Evolutionary conservation across 2,329 filamentous ascomycete species (phyloP).

Genomic region (Neopestalotiopsis clavispora): DNA sequence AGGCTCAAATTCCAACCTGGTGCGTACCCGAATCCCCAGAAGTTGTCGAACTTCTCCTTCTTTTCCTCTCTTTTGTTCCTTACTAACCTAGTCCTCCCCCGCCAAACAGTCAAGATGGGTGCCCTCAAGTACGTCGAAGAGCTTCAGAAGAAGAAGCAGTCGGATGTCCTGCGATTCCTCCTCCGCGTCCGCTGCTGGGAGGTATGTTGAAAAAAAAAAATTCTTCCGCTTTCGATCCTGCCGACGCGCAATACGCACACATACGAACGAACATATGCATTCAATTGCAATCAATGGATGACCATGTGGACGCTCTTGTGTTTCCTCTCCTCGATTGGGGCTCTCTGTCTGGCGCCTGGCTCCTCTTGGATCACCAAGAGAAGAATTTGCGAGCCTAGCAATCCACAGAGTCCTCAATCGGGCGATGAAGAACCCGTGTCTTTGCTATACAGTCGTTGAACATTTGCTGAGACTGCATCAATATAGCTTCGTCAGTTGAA

Average conservation of each 20-base stretch:
- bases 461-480: conserved; percentile 99
- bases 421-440: conserved; percentile 39
- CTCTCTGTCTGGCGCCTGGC: conserved; percentile 2
- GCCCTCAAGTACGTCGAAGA: conserved; percentile 99
- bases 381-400: neutral
- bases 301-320: conserved; percentile 39
- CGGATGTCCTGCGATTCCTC: conserved; percentile 99
- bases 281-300: conserved; percentile 33
- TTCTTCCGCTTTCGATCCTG: conserved; percentile 30
- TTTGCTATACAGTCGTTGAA: conserved; percentile 99
- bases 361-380: neutral
- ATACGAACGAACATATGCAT: conserved; percentile 29
- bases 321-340: conserved; percentile 28
- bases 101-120: conserved; percentile 79
- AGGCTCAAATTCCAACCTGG: conserved; percentile 40
- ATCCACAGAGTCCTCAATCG: neutral
- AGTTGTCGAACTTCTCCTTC: neutral
- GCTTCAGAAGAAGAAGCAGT: conserved; percentile 99
- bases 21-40: conserved; percentile 26
- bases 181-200: conserved; percentile 99
- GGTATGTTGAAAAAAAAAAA: conserved; percentile 69
- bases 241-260: conserved; percentile 28
- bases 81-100: conserved; percentile 28
- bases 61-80: conserved; percentile 9
- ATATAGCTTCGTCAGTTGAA: conserved; percentile 99